Evolutionary conservation across 768 basidiomycete species (phyloP).

Genomic region (Rhodotorula graminis): DNA sequence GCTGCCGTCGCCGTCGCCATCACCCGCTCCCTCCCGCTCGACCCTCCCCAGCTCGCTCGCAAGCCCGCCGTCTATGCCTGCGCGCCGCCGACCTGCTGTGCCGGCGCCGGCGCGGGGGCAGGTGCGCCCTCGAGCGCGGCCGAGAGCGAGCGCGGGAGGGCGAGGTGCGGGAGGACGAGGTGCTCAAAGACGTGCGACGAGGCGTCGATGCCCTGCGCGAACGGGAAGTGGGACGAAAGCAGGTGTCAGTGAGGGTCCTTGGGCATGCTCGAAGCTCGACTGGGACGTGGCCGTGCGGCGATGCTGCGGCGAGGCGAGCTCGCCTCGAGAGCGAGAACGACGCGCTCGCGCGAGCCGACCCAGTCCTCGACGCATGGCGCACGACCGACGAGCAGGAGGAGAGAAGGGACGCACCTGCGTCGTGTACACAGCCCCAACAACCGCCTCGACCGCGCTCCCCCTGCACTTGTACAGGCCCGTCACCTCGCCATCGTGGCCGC

Average conservation of each 20-base stretch:
- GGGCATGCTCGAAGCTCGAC: too few relatives aligned
- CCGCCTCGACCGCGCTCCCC: constrained; percentile 28
- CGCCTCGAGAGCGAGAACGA: too few relatives aligned
- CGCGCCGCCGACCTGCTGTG: background rate
- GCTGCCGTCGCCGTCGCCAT: too few relatives aligned
- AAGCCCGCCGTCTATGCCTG: background rate
- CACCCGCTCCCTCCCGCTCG: too few relatives aligned
- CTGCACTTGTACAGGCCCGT: constrained; percentile 34
- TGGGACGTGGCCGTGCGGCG: too few relatives aligned
- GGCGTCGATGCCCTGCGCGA: constrained; percentile 28
- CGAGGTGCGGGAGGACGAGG: constrained; percentile 23
- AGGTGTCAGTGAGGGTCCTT: too few relatives aligned
- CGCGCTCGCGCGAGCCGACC: too few relatives aligned
- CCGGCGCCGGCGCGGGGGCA: background rate
- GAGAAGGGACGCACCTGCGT: constrained; percentile 16
- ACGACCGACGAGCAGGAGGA: background rate
- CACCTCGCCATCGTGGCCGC: constrained; percentile 16
- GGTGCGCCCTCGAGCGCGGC: background rate
- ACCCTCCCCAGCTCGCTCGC: accelerated
- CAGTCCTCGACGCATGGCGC: too few relatives aligned
- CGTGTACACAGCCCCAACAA: constrained; percentile 23
- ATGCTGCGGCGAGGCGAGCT: too few relatives aligned
- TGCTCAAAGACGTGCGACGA: constrained; percentile 16
- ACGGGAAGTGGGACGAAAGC: too few relatives aligned
- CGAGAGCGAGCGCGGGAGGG: constrained; percentile 8